These are phyloP conservation scores for Apiotrichum domesticum DNA, from an alignment of 1,284 basidiomycete species.

Conservation along the genomic window DNA sequence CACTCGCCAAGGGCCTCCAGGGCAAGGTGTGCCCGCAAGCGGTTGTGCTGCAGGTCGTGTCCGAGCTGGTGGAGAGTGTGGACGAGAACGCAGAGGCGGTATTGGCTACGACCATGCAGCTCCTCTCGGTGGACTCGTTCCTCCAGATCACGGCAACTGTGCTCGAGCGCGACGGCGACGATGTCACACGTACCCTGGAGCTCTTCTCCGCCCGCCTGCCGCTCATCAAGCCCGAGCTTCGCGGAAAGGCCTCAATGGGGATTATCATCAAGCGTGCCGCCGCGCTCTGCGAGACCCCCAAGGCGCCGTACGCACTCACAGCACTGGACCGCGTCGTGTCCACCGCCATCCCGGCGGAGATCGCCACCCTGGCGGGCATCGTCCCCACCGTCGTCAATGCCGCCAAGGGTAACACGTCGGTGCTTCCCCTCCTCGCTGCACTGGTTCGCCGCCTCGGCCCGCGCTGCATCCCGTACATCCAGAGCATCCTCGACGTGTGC, in stretches of 20 bases:
- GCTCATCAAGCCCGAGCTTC: constrained; percentile 56
- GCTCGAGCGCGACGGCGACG: constrained; percentile 25
- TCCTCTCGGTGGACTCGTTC: constrained; percentile 59
- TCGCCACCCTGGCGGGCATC: constrained; percentile 55
- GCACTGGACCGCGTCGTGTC: constrained; percentile 58
- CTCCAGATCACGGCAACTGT: constrained; percentile 39
- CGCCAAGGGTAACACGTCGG: constrained; percentile 49
- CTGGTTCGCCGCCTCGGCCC: constrained; percentile 62
- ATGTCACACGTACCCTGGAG: constrained; percentile 39
- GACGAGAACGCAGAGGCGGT: constrained; percentile 16
- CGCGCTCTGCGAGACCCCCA: constrained; percentile 46
- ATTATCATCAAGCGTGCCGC: constrained; percentile 49
- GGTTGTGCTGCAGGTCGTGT: constrained; percentile 31
- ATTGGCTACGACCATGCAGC: constrained; percentile 39
- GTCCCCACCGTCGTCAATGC: constrained; percentile 57
- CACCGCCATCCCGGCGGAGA: constrained; percentile 61
- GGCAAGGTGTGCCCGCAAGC: constrained; percentile 33
- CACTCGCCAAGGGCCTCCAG: constrained; percentile 22
- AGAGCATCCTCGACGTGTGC: constrained; percentile 60
- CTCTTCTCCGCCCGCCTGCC: constrained; percentile 62
- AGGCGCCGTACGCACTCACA: constrained; percentile 51
- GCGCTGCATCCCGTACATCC: constrained; percentile 75
- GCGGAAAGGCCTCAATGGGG: constrained; percentile 55
- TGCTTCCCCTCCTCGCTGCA: constrained; percentile 54
- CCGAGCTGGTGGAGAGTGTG: constrained; percentile 33